These are phyloP conservation scores for Pyrrhoderma lamaoense DNA, from an alignment of 1,284 basidiomycete species.

Conservation along the genomic window DNA sequence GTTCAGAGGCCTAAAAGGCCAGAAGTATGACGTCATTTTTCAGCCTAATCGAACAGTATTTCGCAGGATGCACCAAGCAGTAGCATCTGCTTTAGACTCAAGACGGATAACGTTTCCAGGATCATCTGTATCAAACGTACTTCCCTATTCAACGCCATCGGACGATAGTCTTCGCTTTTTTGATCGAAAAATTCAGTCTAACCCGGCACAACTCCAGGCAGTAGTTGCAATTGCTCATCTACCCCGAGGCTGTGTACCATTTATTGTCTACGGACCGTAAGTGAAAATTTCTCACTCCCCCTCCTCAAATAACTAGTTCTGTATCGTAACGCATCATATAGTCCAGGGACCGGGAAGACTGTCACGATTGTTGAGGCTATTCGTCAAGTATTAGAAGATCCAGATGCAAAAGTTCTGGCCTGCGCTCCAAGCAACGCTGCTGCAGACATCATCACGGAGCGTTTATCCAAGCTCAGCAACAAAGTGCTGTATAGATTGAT, in stretches of 20 bases:
- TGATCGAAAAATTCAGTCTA: slow-evolving; percentile 40
- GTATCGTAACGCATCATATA: no score
- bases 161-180: slow-evolving; percentile 21
- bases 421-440: slow-evolving; percentile 62
- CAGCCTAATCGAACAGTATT: slow-evolving; percentile 40
- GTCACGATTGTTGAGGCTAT: slow-evolving; percentile 62
- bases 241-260: slow-evolving; percentile 42
- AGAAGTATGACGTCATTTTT: slow-evolving; percentile 43
- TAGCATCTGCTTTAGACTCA: slow-evolving; percentile 33
- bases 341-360: slow-evolving; percentile 64
- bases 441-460: slow-evolving; percentile 49
- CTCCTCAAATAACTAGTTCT: background rate
- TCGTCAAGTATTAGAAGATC: slow-evolving; percentile 43
- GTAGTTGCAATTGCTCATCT: slow-evolving; percentile 43
- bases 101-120: slow-evolving; percentile 38
- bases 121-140: slow-evolving; percentile 29
- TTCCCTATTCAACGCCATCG: slow-evolving; percentile 34
- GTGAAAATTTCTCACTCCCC: slow-evolving; percentile 23
- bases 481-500: slow-evolving; percentile 53
- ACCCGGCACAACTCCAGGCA: slow-evolving; percentile 47
- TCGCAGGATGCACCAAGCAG: slow-evolving; percentile 50
- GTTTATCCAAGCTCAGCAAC: slow-evolving; percentile 35
- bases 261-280: slow-evolving; percentile 62
- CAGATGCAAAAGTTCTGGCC: slow-evolving; percentile 44
- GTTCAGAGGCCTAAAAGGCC: slow-evolving; percentile 37